phyloP scores from a whole-genome alignment of 1,284 basidiomycete genomes.

The Boletus coffeatus region DNA sequence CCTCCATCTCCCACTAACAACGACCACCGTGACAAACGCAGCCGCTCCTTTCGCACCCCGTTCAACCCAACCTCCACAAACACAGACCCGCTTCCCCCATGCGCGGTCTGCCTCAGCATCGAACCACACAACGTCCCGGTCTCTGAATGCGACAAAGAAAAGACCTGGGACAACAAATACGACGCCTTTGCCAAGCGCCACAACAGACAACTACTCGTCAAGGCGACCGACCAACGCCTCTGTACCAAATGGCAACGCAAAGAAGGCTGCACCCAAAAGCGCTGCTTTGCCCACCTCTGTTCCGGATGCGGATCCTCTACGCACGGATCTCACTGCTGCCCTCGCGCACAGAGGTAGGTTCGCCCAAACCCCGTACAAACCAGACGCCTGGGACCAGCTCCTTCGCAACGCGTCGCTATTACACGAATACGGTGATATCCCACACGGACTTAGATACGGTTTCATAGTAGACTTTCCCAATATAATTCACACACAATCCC shows the following conservation, averaged over 20 bases:
- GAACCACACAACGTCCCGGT: background rate
- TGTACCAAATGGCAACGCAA: slow-evolving; percentile 5
- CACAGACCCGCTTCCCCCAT: background rate
- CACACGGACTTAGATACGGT: background rate
- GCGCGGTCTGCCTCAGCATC: background rate
- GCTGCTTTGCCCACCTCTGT: slow-evolving; percentile 15
- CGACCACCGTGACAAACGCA: background rate
- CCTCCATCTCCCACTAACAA: background rate
- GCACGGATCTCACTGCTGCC: slow-evolving; percentile 27
- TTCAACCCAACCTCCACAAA: background rate
- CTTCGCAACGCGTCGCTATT: background rate
- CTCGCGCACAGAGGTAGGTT: background rate
- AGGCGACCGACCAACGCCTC: background rate
- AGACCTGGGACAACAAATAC: background rate
- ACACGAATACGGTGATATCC: background rate
- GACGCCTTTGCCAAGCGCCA: background rate
- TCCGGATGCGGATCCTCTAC: slow-evolving; percentile 18
- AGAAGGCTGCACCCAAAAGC: background rate
- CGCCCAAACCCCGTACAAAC: slow-evolving; percentile 21
- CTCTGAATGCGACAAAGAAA: background rate
- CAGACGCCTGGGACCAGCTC: slow-evolving; percentile 16
- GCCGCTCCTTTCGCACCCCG: background rate
- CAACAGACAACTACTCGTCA: background rate
- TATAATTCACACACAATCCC: background rate
- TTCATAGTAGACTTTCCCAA: background rate